Evolutionary conservation across 2,329 filamentous ascomycete species (phyloP).

Genomic region (Trichophyton equinum): DNA sequence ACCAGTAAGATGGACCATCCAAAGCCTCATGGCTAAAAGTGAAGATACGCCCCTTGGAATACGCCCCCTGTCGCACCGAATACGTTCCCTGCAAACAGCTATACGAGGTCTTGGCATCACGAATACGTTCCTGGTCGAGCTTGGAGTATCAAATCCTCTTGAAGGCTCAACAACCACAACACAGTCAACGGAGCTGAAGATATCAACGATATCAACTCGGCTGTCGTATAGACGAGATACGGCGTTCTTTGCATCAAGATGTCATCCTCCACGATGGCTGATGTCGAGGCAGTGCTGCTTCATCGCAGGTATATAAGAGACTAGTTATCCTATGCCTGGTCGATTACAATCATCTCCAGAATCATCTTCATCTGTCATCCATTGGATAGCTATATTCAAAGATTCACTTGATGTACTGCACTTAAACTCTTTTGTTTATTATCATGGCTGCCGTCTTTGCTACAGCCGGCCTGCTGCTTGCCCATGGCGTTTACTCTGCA

Average conservation of each 20-base stretch:
- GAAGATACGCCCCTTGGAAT: neutral
- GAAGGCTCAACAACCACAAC: neutral
- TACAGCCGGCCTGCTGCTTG: neutral
- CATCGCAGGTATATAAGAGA: neutral
- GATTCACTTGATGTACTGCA: neutral
- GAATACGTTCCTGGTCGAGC: neutral
- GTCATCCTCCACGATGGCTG: neutral
- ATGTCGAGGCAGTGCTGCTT: neutral
- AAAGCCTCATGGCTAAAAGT: neutral
- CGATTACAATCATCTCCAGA: neutral
- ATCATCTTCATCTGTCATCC: neutral
- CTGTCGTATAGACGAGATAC: neutral
- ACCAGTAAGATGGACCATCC: neutral
- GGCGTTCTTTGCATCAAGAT: neutral
- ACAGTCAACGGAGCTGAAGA: neutral
- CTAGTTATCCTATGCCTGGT: neutral
- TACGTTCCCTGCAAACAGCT: slow-evolving; percentile 2
- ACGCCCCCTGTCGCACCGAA: neutral
- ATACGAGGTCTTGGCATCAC: neutral
- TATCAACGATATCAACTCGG: neutral
- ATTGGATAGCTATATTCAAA: neutral
- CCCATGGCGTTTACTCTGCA: neutral
- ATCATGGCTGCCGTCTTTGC: neutral
- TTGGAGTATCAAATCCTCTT: neutral
- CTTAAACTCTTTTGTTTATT: neutral